These are phyloP conservation scores for Luvunga scandens DNA, from an alignment of 345 rosid species.

Conservation along the genomic window DNA sequence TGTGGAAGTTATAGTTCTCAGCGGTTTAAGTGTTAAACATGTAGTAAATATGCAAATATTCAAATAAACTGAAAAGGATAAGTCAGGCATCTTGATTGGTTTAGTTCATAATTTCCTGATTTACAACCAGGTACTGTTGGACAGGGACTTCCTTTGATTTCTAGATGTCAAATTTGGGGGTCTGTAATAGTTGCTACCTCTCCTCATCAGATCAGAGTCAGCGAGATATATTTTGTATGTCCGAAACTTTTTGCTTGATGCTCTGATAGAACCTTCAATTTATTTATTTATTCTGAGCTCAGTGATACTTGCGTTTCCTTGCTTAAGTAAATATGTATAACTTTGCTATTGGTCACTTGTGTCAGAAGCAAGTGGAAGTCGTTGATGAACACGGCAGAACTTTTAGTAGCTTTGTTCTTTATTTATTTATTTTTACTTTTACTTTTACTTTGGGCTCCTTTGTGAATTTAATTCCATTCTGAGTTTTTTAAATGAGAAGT, in stretches of 20 bases:
- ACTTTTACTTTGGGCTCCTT: not conserved
- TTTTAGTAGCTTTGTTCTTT: too few species aligned
- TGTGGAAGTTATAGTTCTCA: not conserved
- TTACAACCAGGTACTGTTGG: not conserved
- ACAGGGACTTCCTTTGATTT: not conserved
- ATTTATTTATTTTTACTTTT: too few species aligned
- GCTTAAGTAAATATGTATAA: not conserved
- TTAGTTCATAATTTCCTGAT: not conserved
- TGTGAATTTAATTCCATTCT: not conserved
- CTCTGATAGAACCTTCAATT: too few species aligned
- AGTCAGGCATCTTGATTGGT: not conserved
- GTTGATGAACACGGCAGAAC: too few species aligned
- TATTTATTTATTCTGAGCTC: not conserved
- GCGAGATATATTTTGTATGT: not conserved
- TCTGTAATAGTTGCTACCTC: not conserved
- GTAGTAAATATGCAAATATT: not conserved
- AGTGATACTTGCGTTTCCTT: not conserved
- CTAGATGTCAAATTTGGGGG: not conserved
- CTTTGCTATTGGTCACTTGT: not conserved
- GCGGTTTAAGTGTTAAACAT: not conserved
- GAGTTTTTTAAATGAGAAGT: not conserved
- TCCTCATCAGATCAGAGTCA: not conserved
- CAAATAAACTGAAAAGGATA: not conserved
- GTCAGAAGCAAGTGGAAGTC: too few species aligned
- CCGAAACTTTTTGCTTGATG: too few species aligned